phyloP scores from a whole-genome alignment of 2,329 filamentous ascomycete genomes.

The Botrytis sinoallii region DNA sequence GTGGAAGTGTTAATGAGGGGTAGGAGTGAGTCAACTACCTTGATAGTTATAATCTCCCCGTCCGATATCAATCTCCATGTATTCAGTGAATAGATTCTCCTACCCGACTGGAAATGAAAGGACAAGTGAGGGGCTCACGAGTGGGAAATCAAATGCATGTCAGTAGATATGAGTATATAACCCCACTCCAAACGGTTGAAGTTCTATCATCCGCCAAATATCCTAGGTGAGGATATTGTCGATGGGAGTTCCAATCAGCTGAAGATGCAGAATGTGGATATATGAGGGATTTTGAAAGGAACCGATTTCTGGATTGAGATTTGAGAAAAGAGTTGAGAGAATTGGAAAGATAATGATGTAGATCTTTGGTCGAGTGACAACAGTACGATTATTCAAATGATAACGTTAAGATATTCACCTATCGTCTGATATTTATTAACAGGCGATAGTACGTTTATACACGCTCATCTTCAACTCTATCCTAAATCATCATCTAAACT shows the following conservation, averaged over 20 bases:
- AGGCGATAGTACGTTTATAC: rapidly evolving
- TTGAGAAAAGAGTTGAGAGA: not conserved
- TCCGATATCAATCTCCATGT: not conserved
- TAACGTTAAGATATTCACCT: rapidly evolving
- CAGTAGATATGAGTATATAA: not conserved
- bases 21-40: not conserved
- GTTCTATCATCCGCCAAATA: not conserved
- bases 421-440: rapidly evolving
- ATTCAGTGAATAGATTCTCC: too few species aligned
- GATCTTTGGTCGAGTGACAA: too few species aligned
- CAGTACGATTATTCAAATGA: not conserved
- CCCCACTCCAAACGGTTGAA: not conserved
- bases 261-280: too few species aligned
- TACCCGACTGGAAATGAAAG: too few species aligned
- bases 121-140: too few species aligned
- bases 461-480: too few species aligned
- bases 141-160: too few species aligned
- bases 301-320: not conserved
- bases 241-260: too few species aligned
- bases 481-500: not conserved
- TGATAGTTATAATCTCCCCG: not conserved
- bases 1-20: not conserved
- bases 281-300: too few species aligned
- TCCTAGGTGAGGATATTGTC: rapidly evolving
- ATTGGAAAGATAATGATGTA: too few species aligned